A percentile compares a stretch with the other conserved stretches of the same genome.
These are phyloP conservation scores for Ambrosiella beaveri DNA, from an alignment of 2,329 filamentous ascomycete species.

Conservation along the genomic window DNA sequence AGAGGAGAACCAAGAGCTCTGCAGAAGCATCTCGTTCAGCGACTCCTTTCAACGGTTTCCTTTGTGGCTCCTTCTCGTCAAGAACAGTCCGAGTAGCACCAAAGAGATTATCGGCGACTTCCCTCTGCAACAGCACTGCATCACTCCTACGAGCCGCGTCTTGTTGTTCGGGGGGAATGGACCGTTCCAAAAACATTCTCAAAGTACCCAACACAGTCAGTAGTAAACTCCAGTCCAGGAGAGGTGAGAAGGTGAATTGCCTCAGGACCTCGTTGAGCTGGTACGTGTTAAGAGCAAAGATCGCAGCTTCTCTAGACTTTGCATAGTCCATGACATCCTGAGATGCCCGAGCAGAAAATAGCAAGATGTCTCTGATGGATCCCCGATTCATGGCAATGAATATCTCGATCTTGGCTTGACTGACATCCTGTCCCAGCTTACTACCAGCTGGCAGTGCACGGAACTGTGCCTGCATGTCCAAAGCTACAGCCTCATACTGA, in stretches of 20 bases:
- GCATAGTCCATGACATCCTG: slow-evolving; percentile 33
- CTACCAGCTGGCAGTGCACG: slow-evolving; percentile 27
- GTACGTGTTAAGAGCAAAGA: slow-evolving; percentile 31
- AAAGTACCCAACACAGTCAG: slow-evolving; percentile 28
- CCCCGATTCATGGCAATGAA: slow-evolving; percentile 36
- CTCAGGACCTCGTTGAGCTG: slow-evolving; percentile 36
- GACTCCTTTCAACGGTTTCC: background rate
- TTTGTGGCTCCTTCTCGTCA: background rate
- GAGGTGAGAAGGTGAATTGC: slow-evolving; percentile 26
- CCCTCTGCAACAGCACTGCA: slow-evolving; percentile 27
- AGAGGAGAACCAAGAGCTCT: slow-evolving; percentile 29
- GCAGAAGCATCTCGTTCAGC: slow-evolving; percentile 20
- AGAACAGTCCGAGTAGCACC: background rate
- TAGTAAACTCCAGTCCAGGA: slow-evolving; percentile 31
- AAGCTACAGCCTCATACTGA: slow-evolving; percentile 38
- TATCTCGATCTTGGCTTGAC: slow-evolving; percentile 28
- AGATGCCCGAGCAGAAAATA: slow-evolving; percentile 30
- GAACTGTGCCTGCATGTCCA: slow-evolving; percentile 39
- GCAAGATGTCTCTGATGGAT: slow-evolving; percentile 34
- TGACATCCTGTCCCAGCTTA: slow-evolving; percentile 22
- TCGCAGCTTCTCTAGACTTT: slow-evolving; percentile 28
- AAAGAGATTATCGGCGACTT: slow-evolving; percentile 31
- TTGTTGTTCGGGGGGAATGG: slow-evolving; percentile 13
- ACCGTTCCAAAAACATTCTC: slow-evolving; percentile 26
- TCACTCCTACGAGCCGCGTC: slow-evolving; percentile 4